Conservation (phyloP, 345 rosid species). For the Rhodamnia argentea region DNA sequence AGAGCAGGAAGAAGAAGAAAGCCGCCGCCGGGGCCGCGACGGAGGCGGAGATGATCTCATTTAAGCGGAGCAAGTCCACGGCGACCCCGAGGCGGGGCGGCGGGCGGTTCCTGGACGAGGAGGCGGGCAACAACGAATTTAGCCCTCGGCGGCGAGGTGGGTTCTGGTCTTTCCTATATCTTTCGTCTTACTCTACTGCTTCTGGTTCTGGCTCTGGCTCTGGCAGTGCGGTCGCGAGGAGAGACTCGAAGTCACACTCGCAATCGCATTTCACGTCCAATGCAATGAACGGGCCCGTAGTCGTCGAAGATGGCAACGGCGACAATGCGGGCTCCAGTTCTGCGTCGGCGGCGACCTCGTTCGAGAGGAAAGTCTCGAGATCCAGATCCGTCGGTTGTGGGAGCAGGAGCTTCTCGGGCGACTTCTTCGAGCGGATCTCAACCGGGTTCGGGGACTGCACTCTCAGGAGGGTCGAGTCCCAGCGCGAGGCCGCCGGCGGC, state of each 20-base stretch:
- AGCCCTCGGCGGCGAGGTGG: slow-evolving; percentile 12
- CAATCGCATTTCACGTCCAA: background rate
- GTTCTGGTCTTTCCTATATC: slow-evolving; percentile 84
- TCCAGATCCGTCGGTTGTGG: slow-evolving; percentile 99
- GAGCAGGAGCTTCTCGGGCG: slow-evolving; percentile 95
- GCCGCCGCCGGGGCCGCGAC: slow-evolving; percentile 28
- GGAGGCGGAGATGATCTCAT: slow-evolving; percentile 24
- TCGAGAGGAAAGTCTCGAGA: slow-evolving; percentile 90
- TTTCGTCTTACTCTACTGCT: slow-evolving; percentile 26
- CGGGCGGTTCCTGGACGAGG: slow-evolving; percentile 21
- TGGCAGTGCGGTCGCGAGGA: background rate
- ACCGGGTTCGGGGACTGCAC: slow-evolving; percentile 98
- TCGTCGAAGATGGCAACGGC: background rate
- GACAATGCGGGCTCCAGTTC: background rate
- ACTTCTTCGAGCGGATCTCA: slow-evolving; percentile 91
- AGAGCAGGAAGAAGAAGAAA: slow-evolving; percentile 33
- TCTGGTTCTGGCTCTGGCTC: background rate
- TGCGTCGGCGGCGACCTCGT: background rate
- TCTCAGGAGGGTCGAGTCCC: slow-evolving; percentile 88
- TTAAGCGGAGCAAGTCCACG: slow-evolving; percentile 82
- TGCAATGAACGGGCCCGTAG: background rate
- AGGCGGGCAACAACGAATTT: slow-evolving; percentile 25
- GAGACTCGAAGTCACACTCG: background rate
- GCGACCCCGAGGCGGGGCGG: slow-evolving; percentile 28
- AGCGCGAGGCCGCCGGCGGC: slow-evolving; percentile 61